Conservation (phyloP, 2,329 filamentous ascomycete species). For the Phoma sp. region DNA sequence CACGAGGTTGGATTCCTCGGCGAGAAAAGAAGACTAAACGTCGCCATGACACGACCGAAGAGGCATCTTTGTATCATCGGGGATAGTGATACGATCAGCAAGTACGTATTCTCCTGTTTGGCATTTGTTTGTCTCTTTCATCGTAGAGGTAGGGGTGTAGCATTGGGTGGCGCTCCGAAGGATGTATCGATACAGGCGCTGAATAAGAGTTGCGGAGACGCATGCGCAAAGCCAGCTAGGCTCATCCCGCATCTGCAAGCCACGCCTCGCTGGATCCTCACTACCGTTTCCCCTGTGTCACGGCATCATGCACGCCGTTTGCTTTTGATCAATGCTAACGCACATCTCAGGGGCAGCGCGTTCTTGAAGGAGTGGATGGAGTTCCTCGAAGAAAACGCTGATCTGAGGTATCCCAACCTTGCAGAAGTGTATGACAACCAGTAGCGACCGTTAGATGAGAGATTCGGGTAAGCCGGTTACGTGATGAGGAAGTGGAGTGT, state of each 20-base stretch:
- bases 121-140: not conserved
- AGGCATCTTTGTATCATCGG: slow-evolving; percentile 89
- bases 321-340: slow-evolving; percentile 22
- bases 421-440: slow-evolving; percentile 50
- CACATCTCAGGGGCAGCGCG: slow-evolving; percentile 69
- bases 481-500: slow-evolving; percentile 4
- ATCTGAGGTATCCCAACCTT: slow-evolving; percentile 84
- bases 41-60: slow-evolving; percentile 95
- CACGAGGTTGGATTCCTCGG: slow-evolving; percentile 91
- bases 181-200: slow-evolving; percentile 5
- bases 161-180: slow-evolving; percentile 13
- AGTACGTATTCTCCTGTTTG: slow-evolving; percentile 63
- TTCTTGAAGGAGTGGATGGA: slow-evolving; percentile 93
- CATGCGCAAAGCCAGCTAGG: slow-evolving; percentile 2
- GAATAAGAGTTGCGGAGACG: slow-evolving; percentile 7
- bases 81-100: slow-evolving; percentile 90
- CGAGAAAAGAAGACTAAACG: slow-evolving; percentile 90
- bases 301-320: slow-evolving; percentile 7
- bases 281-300: slow-evolving; percentile 13
- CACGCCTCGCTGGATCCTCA: slow-evolving; percentile 3
- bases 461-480: not conserved
- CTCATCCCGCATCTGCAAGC: slow-evolving; percentile 13
- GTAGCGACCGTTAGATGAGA: not conserved
- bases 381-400: slow-evolving; percentile 86
- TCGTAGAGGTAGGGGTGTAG: not conserved